These are phyloP conservation scores for Xylariaceae sp. DNA, from an alignment of 2,329 filamentous ascomycete genomes.

Conservation along the genomic window DNA sequence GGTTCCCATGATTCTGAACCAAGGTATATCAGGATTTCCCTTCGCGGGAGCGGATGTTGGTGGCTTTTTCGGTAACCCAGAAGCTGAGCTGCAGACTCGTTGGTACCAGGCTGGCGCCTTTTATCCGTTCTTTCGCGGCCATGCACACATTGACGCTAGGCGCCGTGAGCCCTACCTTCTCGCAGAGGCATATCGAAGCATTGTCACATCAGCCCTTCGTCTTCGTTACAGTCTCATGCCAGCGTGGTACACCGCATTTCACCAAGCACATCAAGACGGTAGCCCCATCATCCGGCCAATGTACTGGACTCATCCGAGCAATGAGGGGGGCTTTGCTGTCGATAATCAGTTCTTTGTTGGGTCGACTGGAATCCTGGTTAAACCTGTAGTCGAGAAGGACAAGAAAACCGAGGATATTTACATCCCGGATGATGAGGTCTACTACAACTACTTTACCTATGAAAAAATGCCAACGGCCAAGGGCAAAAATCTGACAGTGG, in stretches of 20 bases:
- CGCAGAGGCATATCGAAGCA: conserved; percentile 81
- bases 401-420: conserved; percentile 78
- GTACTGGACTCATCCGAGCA: conserved; percentile 87
- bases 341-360: conserved; percentile 96
- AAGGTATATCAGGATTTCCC: conserved; percentile 91
- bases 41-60: conserved; percentile 96
- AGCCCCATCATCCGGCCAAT: conserved; percentile 90
- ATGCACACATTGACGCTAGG: conserved; percentile 95
- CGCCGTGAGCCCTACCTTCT: conserved; percentile 91
- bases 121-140: conserved; percentile 97
- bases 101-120: conserved; percentile 98
- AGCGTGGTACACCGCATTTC: conserved; percentile 97
- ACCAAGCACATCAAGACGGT: conserved; percentile 81
- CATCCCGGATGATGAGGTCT: conserved; percentile 85
- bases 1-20: conserved; percentile 90
- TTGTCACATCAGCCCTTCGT: conserved; percentile 86
- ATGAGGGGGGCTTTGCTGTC: conserved; percentile 84
- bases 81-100: conserved; percentile 85
- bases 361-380: conserved; percentile 85
- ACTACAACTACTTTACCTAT: conserved; percentile 96
- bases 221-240: conserved; percentile 89
- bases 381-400: conserved; percentile 83
- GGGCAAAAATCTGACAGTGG: conserved; percentile 71
- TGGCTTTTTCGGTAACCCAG: conserved; percentile 97
- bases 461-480: conserved; percentile 71